Evolutionary conservation across 2,329 filamentous ascomycete genomes (phyloP).

Genomic region (Alternaria sp.): DNA sequence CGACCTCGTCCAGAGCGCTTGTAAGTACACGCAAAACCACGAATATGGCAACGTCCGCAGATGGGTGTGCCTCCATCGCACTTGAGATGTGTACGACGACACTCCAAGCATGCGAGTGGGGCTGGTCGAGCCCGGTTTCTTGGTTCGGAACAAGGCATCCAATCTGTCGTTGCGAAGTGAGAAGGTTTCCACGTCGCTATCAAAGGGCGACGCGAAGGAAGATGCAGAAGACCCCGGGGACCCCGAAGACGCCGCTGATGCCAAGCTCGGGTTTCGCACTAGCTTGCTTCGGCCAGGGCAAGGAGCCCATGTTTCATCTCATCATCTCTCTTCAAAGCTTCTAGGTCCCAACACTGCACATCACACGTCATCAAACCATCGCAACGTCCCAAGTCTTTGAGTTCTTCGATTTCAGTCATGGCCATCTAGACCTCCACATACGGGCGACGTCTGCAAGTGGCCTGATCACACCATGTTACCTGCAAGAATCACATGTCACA

Average conservation of each 20-base stretch:
- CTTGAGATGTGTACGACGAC: constrained; percentile 58
- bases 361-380: not conserved
- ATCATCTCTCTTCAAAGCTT: not conserved
- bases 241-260: not conserved
- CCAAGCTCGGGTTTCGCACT: not conserved
- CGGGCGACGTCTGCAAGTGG: not conserved
- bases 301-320: not conserved
- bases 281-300: not conserved
- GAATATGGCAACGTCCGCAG: constrained; percentile 55
- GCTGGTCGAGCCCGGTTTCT: constrained; percentile 22
- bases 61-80: constrained; percentile 57
- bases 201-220: constrained; percentile 7
- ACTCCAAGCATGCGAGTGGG: constrained; percentile 57
- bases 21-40: constrained; percentile 55
- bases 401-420: not conserved
- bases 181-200: constrained; percentile 3
- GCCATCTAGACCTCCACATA: not conserved
- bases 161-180: constrained; percentile 4
- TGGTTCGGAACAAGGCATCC: constrained; percentile 11
- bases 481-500: not conserved
- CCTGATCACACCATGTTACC: not conserved
- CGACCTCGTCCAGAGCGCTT: constrained; percentile 57
- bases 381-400: not conserved
- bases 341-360: not conserved
- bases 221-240: constrained; percentile 10